phyloP scores from a whole-genome alignment of 2,329 filamentous ascomycete genomes.

The Penicillium psychrosexuale region DNA sequence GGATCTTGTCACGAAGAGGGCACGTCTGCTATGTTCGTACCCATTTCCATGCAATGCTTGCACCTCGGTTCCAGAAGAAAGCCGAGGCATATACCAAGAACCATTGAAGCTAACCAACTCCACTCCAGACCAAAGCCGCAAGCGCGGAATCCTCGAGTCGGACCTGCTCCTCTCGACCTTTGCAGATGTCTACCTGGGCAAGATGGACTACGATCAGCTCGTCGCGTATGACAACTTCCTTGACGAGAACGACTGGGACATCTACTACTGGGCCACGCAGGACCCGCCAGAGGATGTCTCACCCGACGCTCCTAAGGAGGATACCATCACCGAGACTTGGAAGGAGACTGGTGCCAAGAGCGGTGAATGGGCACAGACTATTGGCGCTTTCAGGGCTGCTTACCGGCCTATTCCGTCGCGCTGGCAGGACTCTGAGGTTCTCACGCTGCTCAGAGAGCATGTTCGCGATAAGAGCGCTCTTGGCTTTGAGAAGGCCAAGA shows the following conservation, averaged over 20 bases:
- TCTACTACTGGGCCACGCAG: constrained; percentile 99
- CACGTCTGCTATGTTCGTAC: constrained; percentile 66
- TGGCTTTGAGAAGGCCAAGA: constrained; percentile 40
- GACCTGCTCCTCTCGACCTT: constrained; percentile 97
- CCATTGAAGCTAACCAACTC: constrained; percentile 6
- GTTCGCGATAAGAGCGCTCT: constrained; percentile 66
- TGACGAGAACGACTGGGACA: constrained; percentile 99
- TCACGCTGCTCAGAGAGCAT: constrained; percentile 73
- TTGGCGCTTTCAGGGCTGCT: constrained; percentile 89
- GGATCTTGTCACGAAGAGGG: constrained; percentile 79
- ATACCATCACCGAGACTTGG: constrained; percentile 46
- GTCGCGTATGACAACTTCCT: constrained; percentile 86
- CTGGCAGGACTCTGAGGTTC: constrained; percentile 80
- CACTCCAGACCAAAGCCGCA: constrained; percentile 82
- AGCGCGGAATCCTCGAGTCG: constrained; percentile 91
- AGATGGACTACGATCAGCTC: constrained; percentile 71
- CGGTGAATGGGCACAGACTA: constrained; percentile 95
- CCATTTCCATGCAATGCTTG: neutral
- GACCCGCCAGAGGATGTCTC: constrained; percentile 56
- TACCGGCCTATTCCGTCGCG: constrained; percentile 84
- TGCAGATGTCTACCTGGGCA: constrained; percentile 70
- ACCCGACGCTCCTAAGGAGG: constrained; percentile 40
- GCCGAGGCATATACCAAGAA: neutral
- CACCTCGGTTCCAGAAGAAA: neutral
- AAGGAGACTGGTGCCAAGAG: constrained; percentile 52